A percentile compares a stretch with the other conserved stretches of the same genome.
Evolutionary conservation across 306 rosid species (phyloP).

Genomic region (Prunus salicina): DNA sequence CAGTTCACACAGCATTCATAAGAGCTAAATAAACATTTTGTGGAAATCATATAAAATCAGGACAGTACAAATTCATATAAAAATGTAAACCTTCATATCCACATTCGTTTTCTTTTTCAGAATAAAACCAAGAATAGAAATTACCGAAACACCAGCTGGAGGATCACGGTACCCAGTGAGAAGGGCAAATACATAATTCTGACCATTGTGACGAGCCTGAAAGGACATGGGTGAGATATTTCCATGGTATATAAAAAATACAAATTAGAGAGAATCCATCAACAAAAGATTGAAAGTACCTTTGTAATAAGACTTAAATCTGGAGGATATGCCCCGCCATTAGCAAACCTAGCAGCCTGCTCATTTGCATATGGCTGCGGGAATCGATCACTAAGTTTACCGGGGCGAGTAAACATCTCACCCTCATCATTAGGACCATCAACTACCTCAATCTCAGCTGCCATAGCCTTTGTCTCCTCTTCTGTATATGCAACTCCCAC

Average conservation of each 20-base stretch:
- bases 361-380: slow-evolving; percentile 93
- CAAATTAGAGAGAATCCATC: slow-evolving; percentile 12
- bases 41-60: neutral
- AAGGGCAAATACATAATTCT: slow-evolving; percentile 86
- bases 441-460: slow-evolving; percentile 96
- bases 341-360: slow-evolving; percentile 98
- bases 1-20: neutral
- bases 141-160: slow-evolving; percentile 93
- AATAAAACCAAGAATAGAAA: neutral
- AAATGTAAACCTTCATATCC: neutral
- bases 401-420: slow-evolving; percentile 97
- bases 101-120: neutral
- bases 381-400: slow-evolving; percentile 95
- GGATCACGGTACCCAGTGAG: slow-evolving; percentile 93
- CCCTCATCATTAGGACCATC: slow-evolving; percentile 99
- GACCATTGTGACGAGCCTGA: slow-evolving; percentile 99
- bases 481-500: slow-evolving; percentile 98
- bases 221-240: slow-evolving; percentile 19
- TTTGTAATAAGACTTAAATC: slow-evolving; percentile 93
- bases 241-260: neutral
- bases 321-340: slow-evolving; percentile 98
- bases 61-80: neutral
- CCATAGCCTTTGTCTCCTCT: slow-evolving; percentile 97
- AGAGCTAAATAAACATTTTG: neutral
- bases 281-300: slow-evolving; percentile 49